Conservation (phyloP, 345 rosid genomes). For the Raphanus raphanistrum region DNA sequence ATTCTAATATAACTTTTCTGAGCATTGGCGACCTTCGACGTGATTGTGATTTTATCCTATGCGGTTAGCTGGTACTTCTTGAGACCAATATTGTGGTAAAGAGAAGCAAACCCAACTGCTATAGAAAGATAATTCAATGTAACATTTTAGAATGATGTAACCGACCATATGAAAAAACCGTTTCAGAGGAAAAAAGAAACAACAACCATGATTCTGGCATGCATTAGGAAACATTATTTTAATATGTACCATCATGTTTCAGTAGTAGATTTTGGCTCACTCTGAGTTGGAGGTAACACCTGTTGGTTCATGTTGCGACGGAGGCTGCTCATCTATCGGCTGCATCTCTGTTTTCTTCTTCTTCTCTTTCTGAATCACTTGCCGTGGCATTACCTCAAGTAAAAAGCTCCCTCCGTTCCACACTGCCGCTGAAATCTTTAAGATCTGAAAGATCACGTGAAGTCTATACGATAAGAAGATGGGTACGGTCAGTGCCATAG, state of each 20-base stretch:
- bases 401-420: slow-evolving; percentile 97
- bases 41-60: too few species aligned
- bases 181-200: too few species aligned
- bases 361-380: slow-evolving; percentile 81
- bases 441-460: slow-evolving; percentile 71
- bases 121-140: too few species aligned
- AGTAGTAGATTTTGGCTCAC: slow-evolving; percentile 10
- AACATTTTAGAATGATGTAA: too few species aligned
- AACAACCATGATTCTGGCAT: not conserved
- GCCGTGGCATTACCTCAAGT: slow-evolving; percentile 84
- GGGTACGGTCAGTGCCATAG: slow-evolving; percentile 91
- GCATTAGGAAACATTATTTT: slow-evolving; percentile 1
- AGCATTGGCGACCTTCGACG: too few species aligned
- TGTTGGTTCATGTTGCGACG: not conserved
- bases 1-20: too few species aligned
- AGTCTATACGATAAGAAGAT: slow-evolving; percentile 77
- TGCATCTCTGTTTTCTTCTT: slow-evolving; percentile 58
- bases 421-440: slow-evolving; percentile 81
- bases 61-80: too few species aligned
- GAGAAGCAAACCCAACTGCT: too few species aligned
- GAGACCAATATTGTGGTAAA: too few species aligned
- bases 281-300: not conserved
- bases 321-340: slow-evolving; percentile 26
- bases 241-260: slow-evolving; percentile 32
- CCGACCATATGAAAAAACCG: too few species aligned